phyloP scores from a whole-genome alignment of 2,329 filamentous ascomycete genomes.

The Aspergillus fijiensis region DNA sequence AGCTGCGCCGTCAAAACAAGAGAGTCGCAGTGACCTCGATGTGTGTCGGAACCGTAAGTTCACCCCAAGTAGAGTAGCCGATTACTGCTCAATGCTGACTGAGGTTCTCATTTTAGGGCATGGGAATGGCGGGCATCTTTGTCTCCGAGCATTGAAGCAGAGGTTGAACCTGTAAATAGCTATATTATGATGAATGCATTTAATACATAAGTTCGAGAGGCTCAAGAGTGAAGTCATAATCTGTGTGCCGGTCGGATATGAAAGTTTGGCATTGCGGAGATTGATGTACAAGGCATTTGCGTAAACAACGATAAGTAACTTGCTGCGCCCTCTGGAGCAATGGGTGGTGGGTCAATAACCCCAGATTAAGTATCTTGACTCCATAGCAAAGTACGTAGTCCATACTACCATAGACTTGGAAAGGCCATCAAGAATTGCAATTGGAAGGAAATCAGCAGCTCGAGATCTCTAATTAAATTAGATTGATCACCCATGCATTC shows the following conservation, averaged over 20 bases:
- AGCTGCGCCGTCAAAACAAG: constrained; percentile 75
- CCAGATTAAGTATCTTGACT: neutral
- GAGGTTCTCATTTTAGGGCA: constrained; percentile 30
- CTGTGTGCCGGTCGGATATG: too few relatives aligned
- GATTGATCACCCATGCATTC: neutral
- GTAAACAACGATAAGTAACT: neutral
- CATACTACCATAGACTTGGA: neutral
- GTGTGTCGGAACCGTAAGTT: constrained; percentile 83
- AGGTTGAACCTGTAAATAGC: constrained; percentile 5
- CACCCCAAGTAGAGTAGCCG: neutral
- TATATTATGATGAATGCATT: neutral
- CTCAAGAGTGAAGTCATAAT: neutral
- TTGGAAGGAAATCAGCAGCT: neutral
- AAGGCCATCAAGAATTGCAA: neutral
- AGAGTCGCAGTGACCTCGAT: constrained; percentile 85
- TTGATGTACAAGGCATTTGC: too few relatives aligned
- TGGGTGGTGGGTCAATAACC: neutral
- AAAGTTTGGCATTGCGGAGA: too few relatives aligned
- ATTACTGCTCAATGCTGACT: neutral
- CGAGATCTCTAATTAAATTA: neutral
- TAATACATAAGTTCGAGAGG: neutral
- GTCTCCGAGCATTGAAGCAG: constrained; percentile 70
- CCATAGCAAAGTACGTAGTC: neutral
- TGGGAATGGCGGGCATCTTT: constrained; percentile 89
- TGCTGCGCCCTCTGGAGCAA: neutral